Base-by-base conservation (phyloP, 106 monocot genomes). In the Phalaenopsis equestris region DNA sequence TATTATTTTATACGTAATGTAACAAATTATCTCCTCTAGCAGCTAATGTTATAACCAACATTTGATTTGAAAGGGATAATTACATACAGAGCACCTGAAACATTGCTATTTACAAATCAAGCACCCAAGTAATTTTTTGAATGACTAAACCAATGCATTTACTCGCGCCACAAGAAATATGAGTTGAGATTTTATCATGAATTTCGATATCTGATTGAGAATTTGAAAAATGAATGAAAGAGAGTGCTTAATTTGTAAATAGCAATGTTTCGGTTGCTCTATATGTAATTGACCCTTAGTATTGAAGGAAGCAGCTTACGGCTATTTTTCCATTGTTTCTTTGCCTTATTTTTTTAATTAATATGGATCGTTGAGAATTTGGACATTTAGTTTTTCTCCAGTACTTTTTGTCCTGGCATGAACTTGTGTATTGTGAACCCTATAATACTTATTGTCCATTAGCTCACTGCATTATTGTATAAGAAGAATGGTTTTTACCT, bases 301-400 rank as follows among this genome's bases (percentile, higher is more conserved):
- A 0, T 30, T 30, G 30, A 30, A 30, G 30, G 30, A 30, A 30
- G 30, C 30, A 30, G 37, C 68, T 68, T 19, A 19, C n/a, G 12
- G 68, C 36, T 37, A 68, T 68, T 14, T 68, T 30, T 68, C 36
- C n/a, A 10, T 1, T 68, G 6, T 11, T 68, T 68, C 10, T 68
- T 68, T 68, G 36, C n/a, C 7, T 68, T 36, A 37, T 9, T 67
- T 68, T 68, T 68, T 36, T 68, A 68, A 68, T 68, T 68, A 68
- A 68, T 68, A 68, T 24, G 37, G 30, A 1, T 68, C 36, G 37
- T 61, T 61, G 17, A 10, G 68, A 36, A 10, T 8, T 68, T 68
- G 36, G 36, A 36, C 68, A 7, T 68, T 2, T 30, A 19, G 68
- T 24, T 1, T 68, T 6, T 68, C 36, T 37, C 68, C 68, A 7